A percentile compares a stretch with the other conserved stretches of the same genome.
phyloP scores from a whole-genome alignment of 2,329 filamentous ascomycete genomes.

The Hymenoscyphus salicellus region DNA sequence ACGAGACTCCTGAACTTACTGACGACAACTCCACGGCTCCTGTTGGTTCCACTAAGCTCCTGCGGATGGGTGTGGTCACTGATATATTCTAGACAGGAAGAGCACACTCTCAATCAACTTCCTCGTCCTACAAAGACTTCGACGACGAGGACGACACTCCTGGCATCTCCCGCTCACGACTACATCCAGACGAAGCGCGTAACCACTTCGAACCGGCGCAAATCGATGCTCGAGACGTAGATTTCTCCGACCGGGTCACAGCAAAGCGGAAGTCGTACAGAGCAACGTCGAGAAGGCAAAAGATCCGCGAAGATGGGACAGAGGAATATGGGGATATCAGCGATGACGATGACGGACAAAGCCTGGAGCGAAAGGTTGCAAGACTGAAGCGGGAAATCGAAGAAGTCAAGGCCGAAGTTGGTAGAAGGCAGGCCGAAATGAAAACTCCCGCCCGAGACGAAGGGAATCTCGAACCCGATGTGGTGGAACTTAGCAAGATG shows the following conservation, averaged over 20 bases:
- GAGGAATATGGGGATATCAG: constrained; percentile 72
- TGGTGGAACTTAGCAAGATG: constrained; percentile 67
- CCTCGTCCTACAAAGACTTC: constrained; percentile 56
- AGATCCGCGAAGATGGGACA: constrained; percentile 60
- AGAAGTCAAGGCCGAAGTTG: constrained; percentile 61
- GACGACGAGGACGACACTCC: constrained; percentile 61
- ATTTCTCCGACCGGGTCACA: constrained; percentile 86
- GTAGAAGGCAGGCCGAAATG: constrained; percentile 49
- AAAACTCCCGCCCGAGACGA: constrained; percentile 40
- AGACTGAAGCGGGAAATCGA: constrained; percentile 79
- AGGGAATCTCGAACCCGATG: constrained; percentile 49
- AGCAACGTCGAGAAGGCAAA: constrained; percentile 65
- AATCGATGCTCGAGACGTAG: constrained; percentile 73
- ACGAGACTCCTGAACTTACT: constrained; percentile 90
- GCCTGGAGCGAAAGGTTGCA: constrained; percentile 73
- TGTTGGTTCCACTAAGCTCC: constrained; percentile 47
- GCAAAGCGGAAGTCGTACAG: constrained; percentile 82
- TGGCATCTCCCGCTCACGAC: constrained; percentile 70
- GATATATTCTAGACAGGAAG: constrained; percentile 37
- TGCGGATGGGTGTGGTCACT: constrained; percentile 2
- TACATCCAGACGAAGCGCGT: constrained; percentile 77
- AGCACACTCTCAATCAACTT: constrained; percentile 54
- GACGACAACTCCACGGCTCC: constrained; percentile 85
- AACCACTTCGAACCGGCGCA: constrained; percentile 72
- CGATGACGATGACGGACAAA: constrained; percentile 74